Base-by-base conservation (phyloP, 2,329 filamentous ascomycete genomes). In the Epichloe hybrida region DNA sequence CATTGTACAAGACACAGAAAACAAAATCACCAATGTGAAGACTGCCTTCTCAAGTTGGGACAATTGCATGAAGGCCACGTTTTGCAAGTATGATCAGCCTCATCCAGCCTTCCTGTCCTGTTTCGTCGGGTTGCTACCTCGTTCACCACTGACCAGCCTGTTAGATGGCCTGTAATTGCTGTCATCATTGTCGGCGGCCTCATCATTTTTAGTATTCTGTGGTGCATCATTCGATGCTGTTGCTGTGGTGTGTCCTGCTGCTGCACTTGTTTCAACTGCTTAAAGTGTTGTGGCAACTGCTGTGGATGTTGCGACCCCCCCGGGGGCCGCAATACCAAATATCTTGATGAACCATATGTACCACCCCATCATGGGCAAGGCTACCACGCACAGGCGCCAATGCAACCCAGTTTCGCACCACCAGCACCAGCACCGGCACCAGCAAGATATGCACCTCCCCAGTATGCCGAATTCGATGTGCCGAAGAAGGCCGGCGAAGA, bases 41-140 rank as follows among this genome's bases (percentile, higher is more conserved):
- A 79, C 77, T n/a, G 86, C 88, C 0, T 85, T 95, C 55, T 88
- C 86, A 0, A 91, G 86, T 58, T 97, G 91, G 91, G 84, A 93
- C 66, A 88, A 84, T 56, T 97, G 90, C 70, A 96, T 97, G 89
- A 63, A 74, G 49, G 86, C 84, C 55, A 63, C 71, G 41, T 95
- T 86, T 65, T 97, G 91, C 89, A 95, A 95, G 86, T 94, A 73
- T 56, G 86, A 8, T 12, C 12, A 12, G 17, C 35, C 27, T 21
- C 12, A 21, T 27, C 21, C 36, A 5, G 11, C 37, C 17, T 21
- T 20, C n/a, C n/a, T 77, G 37, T 39, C 17, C 13, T 21, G 15
- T 49, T 21, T n/a, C 31, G 31, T 23, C 11, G 15, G 27, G 11
- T 40, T 20, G 12, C 13, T 12, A 20, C 3, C 8, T 23, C 4